phyloP scores from a whole-genome alignment of 179 eudicot genomes.

The Heliamphora pulchella region DNA sequence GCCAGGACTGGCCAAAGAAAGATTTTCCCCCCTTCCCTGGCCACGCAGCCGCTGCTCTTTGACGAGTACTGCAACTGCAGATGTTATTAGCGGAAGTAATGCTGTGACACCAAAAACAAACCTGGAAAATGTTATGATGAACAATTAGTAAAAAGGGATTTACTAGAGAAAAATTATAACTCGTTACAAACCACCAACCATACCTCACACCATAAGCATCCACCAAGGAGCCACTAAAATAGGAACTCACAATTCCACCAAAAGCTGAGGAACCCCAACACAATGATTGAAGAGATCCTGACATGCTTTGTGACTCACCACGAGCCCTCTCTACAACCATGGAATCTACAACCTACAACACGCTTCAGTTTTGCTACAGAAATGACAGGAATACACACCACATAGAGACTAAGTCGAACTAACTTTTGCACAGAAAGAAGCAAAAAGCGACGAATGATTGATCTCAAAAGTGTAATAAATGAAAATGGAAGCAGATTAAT shows the following conservation, averaged over 20 bases:
- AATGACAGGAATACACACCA: not conserved
- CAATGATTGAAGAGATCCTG: conserved; percentile 96
- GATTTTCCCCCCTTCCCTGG: conserved; percentile 32
- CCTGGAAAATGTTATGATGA: conserved; percentile 40
- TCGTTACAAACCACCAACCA: conserved; percentile 4
- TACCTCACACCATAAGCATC: conserved; percentile 98
- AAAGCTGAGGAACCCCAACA: conserved; percentile 99
- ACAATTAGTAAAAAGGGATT: conserved; percentile 9
- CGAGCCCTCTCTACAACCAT: conserved; percentile 99
- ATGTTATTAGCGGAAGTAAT: conserved; percentile 85
- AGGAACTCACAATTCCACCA: conserved; percentile 91
- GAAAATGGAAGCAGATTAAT: not conserved
- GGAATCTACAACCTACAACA: conserved; percentile 95
- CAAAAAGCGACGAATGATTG: not conserved
- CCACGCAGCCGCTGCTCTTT: conserved; percentile 60
- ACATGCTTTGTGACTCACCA: conserved; percentile 94
- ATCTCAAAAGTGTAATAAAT: not conserved
- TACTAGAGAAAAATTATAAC: conserved; percentile 4
- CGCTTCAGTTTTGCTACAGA: conserved; percentile 23
- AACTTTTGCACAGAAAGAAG: not conserved
- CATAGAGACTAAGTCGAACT: not conserved
- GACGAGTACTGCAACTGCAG: conserved; percentile 91
- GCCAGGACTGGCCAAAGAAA: conserved; percentile 26
- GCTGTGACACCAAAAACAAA: conserved; percentile 94
- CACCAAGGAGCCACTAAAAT: conserved; percentile 96